Conservation (phyloP, 2,329 filamentous ascomycete genomes). For the Pyricularia grisea region DNA sequence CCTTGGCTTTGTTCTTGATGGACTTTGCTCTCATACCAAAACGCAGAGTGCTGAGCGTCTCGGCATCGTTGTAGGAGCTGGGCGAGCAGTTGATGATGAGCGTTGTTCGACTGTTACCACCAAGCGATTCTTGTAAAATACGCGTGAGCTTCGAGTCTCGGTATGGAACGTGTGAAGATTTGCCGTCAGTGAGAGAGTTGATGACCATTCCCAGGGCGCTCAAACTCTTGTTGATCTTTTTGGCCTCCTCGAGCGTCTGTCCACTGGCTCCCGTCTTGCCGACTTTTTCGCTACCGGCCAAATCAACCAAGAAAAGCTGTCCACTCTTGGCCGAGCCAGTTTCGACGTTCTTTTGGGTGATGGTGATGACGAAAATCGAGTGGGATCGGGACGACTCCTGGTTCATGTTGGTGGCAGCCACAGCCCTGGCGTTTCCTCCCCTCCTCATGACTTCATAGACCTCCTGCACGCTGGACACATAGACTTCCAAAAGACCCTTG, state of each 20-base stretch:
- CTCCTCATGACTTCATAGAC: conserved; percentile 96
- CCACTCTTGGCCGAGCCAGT: conserved; percentile 94
- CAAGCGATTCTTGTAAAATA: conserved; percentile 92
- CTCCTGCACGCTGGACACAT: conserved; percentile 90
- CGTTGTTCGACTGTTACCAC: conserved; percentile 96
- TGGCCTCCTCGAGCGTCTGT: conserved; percentile 94
- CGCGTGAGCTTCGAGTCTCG: conserved; percentile 96
- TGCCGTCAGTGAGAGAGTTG: conserved; percentile 91
- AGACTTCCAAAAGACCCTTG: conserved; percentile 88
- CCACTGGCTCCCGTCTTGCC: conserved; percentile 97
- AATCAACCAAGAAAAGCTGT: conserved; percentile 92
- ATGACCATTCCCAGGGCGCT: conserved; percentile 98
- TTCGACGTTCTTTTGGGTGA: conserved; percentile 96
- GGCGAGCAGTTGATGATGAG: conserved; percentile 99
- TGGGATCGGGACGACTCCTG: conserved; percentile 96
- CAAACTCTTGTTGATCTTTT: conserved; percentile 99
- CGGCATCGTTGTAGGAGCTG: conserved; percentile 93
- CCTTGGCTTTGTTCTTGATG: conserved; percentile 99
- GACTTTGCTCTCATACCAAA: conserved; percentile 96
- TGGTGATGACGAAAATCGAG: conserved; percentile 94
- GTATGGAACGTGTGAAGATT: conserved; percentile 93
- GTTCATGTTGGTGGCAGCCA: conserved; percentile 98
- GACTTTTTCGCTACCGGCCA: conserved; percentile 97
- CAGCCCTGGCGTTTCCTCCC: conserved; percentile 81
- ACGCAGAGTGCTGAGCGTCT: conserved; percentile 83